Evolutionary conservation across 768 basidiomycete genomes (phyloP).

Genomic region (Suillus fuscotomentosus): DNA sequence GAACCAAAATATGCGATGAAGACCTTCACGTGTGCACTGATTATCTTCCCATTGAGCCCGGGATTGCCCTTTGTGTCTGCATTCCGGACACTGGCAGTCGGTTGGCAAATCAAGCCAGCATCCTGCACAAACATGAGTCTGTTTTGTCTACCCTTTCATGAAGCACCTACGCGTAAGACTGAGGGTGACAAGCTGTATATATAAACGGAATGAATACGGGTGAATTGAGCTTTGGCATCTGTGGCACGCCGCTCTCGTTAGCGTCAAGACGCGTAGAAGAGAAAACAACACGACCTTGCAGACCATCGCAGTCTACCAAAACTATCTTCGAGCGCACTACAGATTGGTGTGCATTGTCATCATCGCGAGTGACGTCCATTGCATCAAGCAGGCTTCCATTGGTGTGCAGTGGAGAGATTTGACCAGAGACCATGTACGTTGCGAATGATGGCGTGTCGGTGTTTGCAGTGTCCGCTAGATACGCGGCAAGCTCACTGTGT

Average conservation of each 20-base stretch:
- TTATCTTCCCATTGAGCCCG: conserved; percentile 42
- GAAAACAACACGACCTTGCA: conserved; percentile 52
- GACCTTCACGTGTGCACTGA: conserved; percentile 48
- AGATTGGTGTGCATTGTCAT: conserved; percentile 39
- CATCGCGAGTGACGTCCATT: conserved; percentile 42
- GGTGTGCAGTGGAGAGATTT: conserved; percentile 28
- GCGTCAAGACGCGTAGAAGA: neutral
- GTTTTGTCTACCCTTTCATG: neutral
- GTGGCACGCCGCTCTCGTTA: neutral
- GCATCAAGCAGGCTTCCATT: conserved; percentile 17
- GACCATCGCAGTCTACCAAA: conserved; percentile 59
- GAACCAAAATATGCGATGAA: conserved; percentile 1
- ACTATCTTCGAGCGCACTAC: conserved; percentile 49
- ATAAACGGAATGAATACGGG: conserved; percentile 52
- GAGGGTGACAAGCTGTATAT: conserved; percentile 74
- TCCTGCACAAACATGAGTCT: conserved; percentile 34
- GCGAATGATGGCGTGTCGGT: conserved; percentile 39
- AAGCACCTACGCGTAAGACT: conserved; percentile 49
- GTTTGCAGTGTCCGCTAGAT: conserved; percentile 44
- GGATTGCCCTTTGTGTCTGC: conserved; percentile 30
- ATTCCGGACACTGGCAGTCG: conserved; percentile 29
- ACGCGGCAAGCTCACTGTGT: conserved; percentile 61
- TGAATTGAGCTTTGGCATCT: conserved; percentile 58
- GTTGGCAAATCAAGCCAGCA: conserved; percentile 38
- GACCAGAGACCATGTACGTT: conserved; percentile 73